Evolutionary conservation across 345 rosid species (phyloP).

Genomic region (Sonneratia alba): DNA sequence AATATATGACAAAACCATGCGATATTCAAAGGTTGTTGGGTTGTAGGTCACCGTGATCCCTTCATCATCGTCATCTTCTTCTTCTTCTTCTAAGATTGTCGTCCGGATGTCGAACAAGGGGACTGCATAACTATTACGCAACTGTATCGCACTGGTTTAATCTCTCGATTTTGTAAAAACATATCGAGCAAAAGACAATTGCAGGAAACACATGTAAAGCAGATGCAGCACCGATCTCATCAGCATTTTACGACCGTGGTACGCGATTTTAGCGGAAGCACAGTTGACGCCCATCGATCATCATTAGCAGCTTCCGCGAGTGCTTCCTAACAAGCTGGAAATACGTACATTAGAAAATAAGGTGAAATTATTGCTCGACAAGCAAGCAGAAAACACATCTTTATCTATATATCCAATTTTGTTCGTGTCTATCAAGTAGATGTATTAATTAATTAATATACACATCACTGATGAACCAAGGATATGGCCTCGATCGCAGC

Average conservation of each 20-base stretch:
- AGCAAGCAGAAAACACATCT: neutral
- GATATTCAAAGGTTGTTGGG: neutral
- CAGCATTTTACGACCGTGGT: neutral
- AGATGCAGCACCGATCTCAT: neutral
- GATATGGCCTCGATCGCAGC: too few species aligned
- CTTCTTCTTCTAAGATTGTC: constrained; percentile 6
- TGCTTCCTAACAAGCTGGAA: neutral
- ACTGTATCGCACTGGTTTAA: neutral
- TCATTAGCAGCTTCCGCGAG: neutral
- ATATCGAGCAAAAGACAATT: neutral
- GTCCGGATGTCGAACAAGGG: constrained; percentile 9
- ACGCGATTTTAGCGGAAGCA: neutral
- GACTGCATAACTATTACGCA: neutral
- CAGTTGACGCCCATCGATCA: neutral
- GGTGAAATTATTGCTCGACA: neutral
- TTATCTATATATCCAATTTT: neutral
- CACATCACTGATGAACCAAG: too few species aligned
- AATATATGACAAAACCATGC: neutral
- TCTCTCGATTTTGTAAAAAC: neutral
- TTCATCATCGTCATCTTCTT: neutral
- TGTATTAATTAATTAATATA: neutral
- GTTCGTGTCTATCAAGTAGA: neutral
- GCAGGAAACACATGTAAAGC: neutral
- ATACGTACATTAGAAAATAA: neutral
- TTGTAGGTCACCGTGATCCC: constrained; percentile 4